Evolutionary conservation across 257 asterid species (phyloP).

Genomic region (Echites panduratus): DNA sequence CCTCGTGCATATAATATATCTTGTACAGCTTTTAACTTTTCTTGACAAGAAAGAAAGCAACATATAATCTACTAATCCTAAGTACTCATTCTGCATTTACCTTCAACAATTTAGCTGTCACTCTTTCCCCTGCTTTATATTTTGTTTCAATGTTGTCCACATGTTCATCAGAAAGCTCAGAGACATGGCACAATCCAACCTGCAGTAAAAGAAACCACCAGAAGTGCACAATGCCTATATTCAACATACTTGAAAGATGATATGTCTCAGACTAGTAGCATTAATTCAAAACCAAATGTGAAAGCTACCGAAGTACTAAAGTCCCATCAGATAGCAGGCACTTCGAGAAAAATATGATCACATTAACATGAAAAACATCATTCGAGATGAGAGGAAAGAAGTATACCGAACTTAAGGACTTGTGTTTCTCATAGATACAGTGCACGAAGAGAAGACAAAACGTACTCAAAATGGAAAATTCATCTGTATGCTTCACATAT

Average conservation of each 20-base stretch:
- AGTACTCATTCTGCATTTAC: slow-evolving; percentile 32
- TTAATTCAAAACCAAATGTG: not conserved
- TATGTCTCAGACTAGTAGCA: not conserved
- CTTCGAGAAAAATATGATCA: not conserved
- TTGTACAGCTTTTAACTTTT: not conserved
- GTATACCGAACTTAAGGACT: not conserved
- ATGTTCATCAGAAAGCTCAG: slow-evolving; percentile 82
- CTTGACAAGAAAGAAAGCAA: not conserved
- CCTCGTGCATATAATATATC: not conserved
- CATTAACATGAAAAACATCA: not conserved
- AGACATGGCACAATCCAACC: slow-evolving; percentile 96
- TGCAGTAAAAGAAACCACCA: slow-evolving; percentile 22
- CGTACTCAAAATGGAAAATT: not conserved
- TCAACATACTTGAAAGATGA: not conserved
- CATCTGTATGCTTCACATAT: not conserved
- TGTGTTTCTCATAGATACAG: not conserved
- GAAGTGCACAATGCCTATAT: not conserved
- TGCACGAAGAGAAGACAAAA: not conserved
- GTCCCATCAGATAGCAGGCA: not conserved
- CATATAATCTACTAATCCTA: not conserved
- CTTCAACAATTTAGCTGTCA: slow-evolving; percentile 78
- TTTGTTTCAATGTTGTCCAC: slow-evolving; percentile 41
- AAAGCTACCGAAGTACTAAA: not conserved
- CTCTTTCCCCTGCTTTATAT: slow-evolving; percentile 69
- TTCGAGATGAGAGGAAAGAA: not conserved